Conservation (phyloP, 1,284 basidiomycete genomes). For the Leccinum huronense region DNA sequence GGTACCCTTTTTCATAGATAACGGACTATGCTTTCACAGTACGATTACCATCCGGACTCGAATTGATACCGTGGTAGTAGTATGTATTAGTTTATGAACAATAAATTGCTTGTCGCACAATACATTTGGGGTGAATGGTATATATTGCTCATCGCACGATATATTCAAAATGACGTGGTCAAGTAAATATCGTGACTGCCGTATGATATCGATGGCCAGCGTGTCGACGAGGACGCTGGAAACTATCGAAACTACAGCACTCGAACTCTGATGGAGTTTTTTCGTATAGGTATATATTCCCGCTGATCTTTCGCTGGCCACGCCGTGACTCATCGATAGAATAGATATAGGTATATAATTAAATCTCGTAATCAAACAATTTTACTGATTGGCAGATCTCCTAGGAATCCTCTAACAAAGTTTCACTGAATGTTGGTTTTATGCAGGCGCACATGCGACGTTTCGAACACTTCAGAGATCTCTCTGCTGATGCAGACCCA, state of each 20-base stretch:
- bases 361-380: no score
- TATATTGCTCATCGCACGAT: background rate
- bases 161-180: background rate
- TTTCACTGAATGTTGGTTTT: constrained; percentile 20
- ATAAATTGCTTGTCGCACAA: background rate
- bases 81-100: background rate
- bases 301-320: no score
- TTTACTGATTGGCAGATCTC: constrained; percentile 35
- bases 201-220: background rate
- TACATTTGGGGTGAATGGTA: background rate
- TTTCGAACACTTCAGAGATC: constrained; percentile 48
- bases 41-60: background rate
- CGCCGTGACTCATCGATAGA: no score
- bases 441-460: constrained; percentile 61
- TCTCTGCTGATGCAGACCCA: constrained; percentile 39
- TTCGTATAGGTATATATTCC: no score
- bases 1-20: background rate
- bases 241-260: background rate
- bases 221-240: background rate
- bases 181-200: background rate
- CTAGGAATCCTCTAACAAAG: constrained; percentile 2
- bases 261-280: no score
- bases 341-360: no score
- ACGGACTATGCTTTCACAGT: background rate
- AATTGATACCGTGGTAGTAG: background rate